Conservation (phyloP, 78 protist genomes). For the Guillardia theta region DNA sequence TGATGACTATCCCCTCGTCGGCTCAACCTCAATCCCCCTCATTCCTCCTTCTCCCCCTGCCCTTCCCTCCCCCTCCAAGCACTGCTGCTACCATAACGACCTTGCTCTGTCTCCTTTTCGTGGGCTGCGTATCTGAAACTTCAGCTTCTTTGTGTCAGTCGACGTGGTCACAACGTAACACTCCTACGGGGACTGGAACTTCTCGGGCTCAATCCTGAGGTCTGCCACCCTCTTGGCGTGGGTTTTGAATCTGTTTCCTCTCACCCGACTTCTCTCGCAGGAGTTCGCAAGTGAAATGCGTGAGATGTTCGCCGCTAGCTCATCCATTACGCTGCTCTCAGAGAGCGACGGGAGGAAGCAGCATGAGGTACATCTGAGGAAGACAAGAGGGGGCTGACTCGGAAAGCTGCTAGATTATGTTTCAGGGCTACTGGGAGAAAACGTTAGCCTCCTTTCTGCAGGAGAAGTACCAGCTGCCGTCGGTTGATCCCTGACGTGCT, state of each 20-base stretch:
- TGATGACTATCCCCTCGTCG: too few species aligned
- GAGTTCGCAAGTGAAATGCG: background rate
- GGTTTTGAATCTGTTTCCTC: too few species aligned
- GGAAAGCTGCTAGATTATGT: background rate
- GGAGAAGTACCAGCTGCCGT: background rate
- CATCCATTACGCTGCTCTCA: background rate
- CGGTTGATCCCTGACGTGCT: too few species aligned
- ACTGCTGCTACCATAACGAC: too few species aligned
- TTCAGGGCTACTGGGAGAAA: slow-evolving; percentile 2
- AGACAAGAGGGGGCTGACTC: background rate
- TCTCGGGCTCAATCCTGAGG: background rate
- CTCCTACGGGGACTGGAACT: background rate
- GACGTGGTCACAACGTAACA: background rate
- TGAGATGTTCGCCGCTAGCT: background rate
- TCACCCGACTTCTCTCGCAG: too few species aligned
- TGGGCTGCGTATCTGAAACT: background rate
- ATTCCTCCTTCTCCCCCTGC: too few species aligned
- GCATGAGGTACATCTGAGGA: background rate
- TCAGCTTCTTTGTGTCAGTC: background rate
- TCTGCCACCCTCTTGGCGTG: background rate
- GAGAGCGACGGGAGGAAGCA: background rate
- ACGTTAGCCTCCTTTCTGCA: background rate
- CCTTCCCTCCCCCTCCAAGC: too few species aligned
- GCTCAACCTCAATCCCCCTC: too few species aligned
- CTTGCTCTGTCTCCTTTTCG: too few species aligned